These are phyloP conservation scores for Marasmius tenuissimus DNA, from an alignment of 1,284 basidiomycete species.

Conservation along the genomic window DNA sequence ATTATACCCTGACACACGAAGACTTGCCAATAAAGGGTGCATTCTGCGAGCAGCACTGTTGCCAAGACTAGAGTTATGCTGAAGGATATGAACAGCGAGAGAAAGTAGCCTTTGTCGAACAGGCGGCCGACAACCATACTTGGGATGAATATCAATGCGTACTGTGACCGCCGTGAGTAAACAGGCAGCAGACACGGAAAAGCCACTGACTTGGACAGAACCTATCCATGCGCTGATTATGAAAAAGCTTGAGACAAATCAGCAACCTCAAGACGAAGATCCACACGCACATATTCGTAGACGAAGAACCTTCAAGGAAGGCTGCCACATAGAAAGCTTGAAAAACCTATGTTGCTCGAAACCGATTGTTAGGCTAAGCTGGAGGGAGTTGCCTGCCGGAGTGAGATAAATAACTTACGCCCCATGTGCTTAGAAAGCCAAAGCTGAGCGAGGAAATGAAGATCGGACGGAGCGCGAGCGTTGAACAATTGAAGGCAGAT, in stretches of 20 bases:
- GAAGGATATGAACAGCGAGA: slow-evolving; percentile 40
- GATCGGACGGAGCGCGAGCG: not conserved
- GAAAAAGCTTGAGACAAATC: not conserved
- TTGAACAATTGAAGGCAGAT: not conserved
- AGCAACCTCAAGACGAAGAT: not conserved
- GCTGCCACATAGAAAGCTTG: slow-evolving; percentile 50
- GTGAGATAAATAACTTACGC: not conserved
- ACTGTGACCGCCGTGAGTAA: slow-evolving; percentile 19
- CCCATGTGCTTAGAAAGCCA: not conserved
- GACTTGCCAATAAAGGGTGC: slow-evolving; percentile 60
- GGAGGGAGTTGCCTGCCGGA: not conserved
- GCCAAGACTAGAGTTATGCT: slow-evolving; percentile 46
- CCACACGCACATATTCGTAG: slow-evolving; percentile 55
- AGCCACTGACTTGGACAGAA: slow-evolving; percentile 54
- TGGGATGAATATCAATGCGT: slow-evolving; percentile 42
- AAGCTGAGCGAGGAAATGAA: not conserved
- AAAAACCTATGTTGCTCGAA: slow-evolving; percentile 24
- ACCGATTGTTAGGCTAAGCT: not conserved
- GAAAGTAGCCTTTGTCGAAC: slow-evolving; percentile 61
- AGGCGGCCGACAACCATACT: slow-evolving; percentile 49
- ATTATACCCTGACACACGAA: slow-evolving; percentile 54
- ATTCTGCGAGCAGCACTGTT: slow-evolving; percentile 57
- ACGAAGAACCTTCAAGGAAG: slow-evolving; percentile 35
- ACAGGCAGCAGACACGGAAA: not conserved
- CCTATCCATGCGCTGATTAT: slow-evolving; percentile 72